phyloP scores from a whole-genome alignment of 2,329 filamentous ascomycete species.

The Nannizzia gypsea region DNA sequence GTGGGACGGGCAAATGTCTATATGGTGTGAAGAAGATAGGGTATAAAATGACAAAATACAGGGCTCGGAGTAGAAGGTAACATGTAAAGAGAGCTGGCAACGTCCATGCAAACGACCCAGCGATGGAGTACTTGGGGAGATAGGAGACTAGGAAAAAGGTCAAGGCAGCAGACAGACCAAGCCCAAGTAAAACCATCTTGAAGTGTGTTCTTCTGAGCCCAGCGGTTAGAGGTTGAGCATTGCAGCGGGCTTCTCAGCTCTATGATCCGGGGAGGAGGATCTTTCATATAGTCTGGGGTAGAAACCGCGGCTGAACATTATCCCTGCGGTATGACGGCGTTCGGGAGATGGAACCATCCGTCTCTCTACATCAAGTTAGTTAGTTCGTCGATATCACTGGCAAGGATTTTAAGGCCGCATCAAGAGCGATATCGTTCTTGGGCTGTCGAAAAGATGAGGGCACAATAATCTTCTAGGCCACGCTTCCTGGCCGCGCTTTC shows the following conservation, averaged over 20 bases:
- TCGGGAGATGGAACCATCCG: background rate
- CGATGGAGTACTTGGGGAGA: conserved; percentile 2
- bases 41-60: conserved; percentile 40
- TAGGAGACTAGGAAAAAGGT: conserved; percentile 4
- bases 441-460: too few relatives aligned
- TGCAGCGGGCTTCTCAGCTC: background rate
- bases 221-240: background rate
- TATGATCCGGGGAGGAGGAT: background rate
- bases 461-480: too few relatives aligned
- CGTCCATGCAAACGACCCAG: conserved; percentile 5
- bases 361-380: background rate
- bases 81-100: conserved; percentile 4
- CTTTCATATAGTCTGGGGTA: background rate
- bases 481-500: too few relatives aligned
- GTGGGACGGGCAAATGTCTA: conserved; percentile 44
- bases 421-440: too few relatives aligned
- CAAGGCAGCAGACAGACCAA: background rate
- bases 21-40: conserved; percentile 48
- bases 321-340: background rate
- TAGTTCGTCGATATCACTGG: too few relatives aligned
- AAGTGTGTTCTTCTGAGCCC: background rate
- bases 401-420: too few relatives aligned
- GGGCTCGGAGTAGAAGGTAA: background rate
- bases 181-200: background rate
- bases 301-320: background rate